Base-by-base conservation (phyloP, 2,329 filamentous ascomycete species). In the Claviceps cyperi region DNA sequence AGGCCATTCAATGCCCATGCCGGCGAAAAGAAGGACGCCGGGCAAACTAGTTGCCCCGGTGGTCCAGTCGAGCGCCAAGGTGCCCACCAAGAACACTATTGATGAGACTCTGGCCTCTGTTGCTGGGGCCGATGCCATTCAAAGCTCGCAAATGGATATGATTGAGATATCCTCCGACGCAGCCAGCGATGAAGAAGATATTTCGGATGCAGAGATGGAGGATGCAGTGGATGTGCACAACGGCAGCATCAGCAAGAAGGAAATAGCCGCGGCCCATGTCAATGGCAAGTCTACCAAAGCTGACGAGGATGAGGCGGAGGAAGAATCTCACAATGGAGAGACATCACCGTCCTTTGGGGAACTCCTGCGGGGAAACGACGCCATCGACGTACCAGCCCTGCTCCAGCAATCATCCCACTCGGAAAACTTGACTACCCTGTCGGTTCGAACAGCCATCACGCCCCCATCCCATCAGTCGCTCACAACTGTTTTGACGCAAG, bases 401-500 rank as follows among this genome's bases (percentile, higher is more conserved):
- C 72, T 78, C 59, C 67, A 75, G 64, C 66, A 67, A 53, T 58
- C 62, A 53, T 58, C 61, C 48, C 54, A 58, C 19, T 52, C 60
- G 36, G 57, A 53, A 52, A 59, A 55, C 44, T 55, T 65, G 39
- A 59, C 65, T 14, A 54, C 69, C 66, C 56, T 71, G 68, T 51
- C 70, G 64, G 54, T 70, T 43, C 65, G 66, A 61, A 71, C 70
- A 53, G 66, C 69, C 50, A 70, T 84, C 53, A 74, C 75, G 17
- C 71, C 80, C 19, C 84, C 83, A 13, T 82, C 81, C 13, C 82
- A 84, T 52, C 81, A 87, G 52, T 95, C 91, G 6, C 78, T 98
- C 47, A 84, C 86, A 46, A 95, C 88, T 5, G 88, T 96, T n/a
- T 81, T 98, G 52, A 83, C 89, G 14, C 91, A 97, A 66, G 88